Conservation (phyloP, 75 land plant genomes). For the Cupressus sempervirens region DNA sequence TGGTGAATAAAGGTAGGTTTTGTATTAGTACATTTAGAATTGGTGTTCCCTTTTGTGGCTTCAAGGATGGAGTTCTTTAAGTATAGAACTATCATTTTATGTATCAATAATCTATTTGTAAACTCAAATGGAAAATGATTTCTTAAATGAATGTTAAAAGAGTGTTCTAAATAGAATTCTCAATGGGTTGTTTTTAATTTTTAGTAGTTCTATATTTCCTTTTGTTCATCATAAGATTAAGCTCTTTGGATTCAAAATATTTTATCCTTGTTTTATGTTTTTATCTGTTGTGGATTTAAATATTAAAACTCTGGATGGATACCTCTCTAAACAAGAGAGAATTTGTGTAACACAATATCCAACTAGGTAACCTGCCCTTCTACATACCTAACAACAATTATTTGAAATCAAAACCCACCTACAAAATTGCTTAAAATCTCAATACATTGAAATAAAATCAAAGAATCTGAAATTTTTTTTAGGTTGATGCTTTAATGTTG, state of each 20-base stretch:
- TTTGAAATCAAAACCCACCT: neutral
- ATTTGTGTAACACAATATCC: neutral
- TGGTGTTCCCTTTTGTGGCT: neutral
- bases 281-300: neutral
- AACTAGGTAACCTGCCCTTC: neutral
- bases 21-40: neutral
- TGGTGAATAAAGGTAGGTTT: constrained; percentile 63
- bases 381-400: neutral
- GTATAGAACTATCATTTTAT: neutral
- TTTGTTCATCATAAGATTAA: neutral
- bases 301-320: neutral
- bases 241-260: neutral
- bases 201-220: neutral
- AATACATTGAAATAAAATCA: neutral
- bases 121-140: neutral
- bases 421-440: neutral
- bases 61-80: neutral
- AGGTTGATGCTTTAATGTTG: neutral
- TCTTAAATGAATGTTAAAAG: neutral
- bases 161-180: neutral
- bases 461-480: neutral
- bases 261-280: neutral
- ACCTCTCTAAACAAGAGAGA: neutral
- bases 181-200: neutral
- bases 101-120: neutral